Evolutionary conservation across 495 filamentous ascomycete genomes (phyloP).

Genomic region (Cenococcum geophilum): DNA sequence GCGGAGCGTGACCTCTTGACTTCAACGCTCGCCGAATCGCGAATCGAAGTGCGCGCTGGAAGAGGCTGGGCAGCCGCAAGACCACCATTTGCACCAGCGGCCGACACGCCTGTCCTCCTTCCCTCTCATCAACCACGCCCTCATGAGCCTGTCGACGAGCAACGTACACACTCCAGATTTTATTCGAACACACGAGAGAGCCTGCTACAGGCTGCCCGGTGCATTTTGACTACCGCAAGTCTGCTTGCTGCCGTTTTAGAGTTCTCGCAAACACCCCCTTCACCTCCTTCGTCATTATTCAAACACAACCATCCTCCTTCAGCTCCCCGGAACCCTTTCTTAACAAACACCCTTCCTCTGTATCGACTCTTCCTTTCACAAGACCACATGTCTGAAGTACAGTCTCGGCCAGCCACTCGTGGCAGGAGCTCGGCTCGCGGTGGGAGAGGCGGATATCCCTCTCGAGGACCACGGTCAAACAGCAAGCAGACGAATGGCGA

Average conservation of each 20-base stretch:
- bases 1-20: not conserved
- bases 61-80: conserved; percentile 1
- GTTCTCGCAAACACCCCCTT: not conserved
- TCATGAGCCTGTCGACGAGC: not conserved
- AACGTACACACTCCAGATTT: not conserved
- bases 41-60: not conserved
- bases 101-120: not conserved
- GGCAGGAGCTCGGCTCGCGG: conserved; percentile 78
- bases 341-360: conserved; percentile 5
- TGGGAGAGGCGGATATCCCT: conserved; percentile 70
- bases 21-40: not conserved
- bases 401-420: conserved; percentile 69
- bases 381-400: conserved; percentile 82
- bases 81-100: not conserved
- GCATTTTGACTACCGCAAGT: conserved; percentile 5
- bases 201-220: conserved; percentile 5
- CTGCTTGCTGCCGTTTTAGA: conserved; percentile 9
- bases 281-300: conserved; percentile 6
- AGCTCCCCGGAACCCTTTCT: not conserved
- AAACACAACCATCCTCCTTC: conserved; percentile 13
- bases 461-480: conserved; percentile 52
- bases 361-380: conserved; percentile 12
- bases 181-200: not conserved
- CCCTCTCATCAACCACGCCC: not conserved
- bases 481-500: conserved; percentile 68